phyloP scores from a whole-genome alignment of 768 basidiomycete species.

The Lentinula guzmanii region DNA sequence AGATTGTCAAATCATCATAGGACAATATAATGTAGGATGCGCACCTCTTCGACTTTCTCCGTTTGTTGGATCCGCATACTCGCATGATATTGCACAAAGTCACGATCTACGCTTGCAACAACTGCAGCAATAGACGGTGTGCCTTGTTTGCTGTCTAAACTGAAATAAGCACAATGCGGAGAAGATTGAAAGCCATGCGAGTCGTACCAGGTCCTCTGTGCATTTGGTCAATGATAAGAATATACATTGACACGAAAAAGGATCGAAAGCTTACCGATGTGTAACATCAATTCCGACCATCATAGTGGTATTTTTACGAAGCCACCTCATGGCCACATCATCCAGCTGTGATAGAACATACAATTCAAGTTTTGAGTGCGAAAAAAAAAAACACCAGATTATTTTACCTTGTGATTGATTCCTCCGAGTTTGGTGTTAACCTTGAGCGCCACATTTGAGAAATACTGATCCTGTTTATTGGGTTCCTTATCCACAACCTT shows the following conservation, averaged over 20 bases:
- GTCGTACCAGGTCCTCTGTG: background rate
- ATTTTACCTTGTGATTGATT: constrained; percentile 55
- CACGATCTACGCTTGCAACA: constrained; percentile 66
- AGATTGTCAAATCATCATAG: background rate
- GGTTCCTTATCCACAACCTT: constrained; percentile 49
- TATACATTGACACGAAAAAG: background rate
- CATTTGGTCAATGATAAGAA: background rate
- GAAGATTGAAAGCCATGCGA: background rate
- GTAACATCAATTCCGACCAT: constrained; percentile 84
- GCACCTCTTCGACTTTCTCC: constrained; percentile 29
- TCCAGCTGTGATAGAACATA: constrained; percentile 36
- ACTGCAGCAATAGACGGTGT: constrained; percentile 83
- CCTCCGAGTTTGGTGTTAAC: constrained; percentile 83
- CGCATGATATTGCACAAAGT: constrained; percentile 74
- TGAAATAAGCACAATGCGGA: constrained; percentile 9
- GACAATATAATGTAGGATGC: constrained; percentile 14
- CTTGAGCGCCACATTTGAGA: constrained; percentile 78
- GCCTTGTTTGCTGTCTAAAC: constrained; percentile 58
- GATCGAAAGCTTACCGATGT: constrained; percentile 37
- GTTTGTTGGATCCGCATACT: constrained; percentile 62
- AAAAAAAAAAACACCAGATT: background rate
- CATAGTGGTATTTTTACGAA: constrained; percentile 67
- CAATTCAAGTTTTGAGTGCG: background rate
- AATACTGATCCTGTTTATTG: constrained; percentile 69
- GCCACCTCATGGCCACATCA: constrained; percentile 50